phyloP scores from a whole-genome alignment of 2,329 filamentous ascomycete genomes.

The Acarospora socialis region DNA sequence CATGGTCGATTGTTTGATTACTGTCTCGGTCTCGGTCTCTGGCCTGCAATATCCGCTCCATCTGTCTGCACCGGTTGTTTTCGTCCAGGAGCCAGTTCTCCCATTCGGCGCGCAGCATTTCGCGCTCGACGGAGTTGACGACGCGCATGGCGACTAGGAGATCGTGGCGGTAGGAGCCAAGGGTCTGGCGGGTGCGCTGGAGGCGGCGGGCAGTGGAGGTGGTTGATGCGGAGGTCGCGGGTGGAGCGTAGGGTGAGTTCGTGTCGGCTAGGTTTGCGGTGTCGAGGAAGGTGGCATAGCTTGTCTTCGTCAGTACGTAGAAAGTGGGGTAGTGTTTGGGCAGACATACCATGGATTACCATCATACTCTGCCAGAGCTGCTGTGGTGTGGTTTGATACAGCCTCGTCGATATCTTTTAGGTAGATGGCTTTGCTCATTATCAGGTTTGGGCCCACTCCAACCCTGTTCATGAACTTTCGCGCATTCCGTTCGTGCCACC shows the following conservation, averaged over 20 bases:
- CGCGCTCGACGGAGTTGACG: conserved; percentile 75
- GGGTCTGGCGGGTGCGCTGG: conserved; percentile 63
- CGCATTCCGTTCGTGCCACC: conserved; percentile 77
- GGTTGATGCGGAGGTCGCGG: too few relatives aligned
- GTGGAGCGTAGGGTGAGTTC: conserved; percentile 41
- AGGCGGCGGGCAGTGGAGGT: conserved; percentile 48
- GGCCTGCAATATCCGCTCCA: conserved; percentile 32
- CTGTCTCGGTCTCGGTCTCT: conserved; percentile 4
- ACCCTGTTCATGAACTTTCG: conserved; percentile 66
- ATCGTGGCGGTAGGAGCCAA: conserved; percentile 78
- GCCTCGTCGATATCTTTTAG: conserved; percentile 64
- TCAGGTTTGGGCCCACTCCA: conserved; percentile 61
- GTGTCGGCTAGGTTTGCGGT: conserved; percentile 45
- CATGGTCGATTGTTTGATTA: conserved; percentile 18
- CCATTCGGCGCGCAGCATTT: conserved; percentile 79
- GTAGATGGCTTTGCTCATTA: conserved; percentile 79
- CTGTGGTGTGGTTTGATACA: conserved; percentile 29
- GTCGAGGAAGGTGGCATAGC: conserved; percentile 48
- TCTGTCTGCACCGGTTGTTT: conserved; percentile 55
- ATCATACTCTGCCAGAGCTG: conserved; percentile 20
- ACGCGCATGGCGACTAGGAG: conserved; percentile 79
- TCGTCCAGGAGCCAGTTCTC: conserved; percentile 84
- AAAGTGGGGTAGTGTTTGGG: too few relatives aligned
- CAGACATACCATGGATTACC: conserved; percentile 16
- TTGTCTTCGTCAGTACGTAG: too few relatives aligned